These are phyloP conservation scores for Magnusiomyces tetraspermus DNA, from an alignment of 1,139 yeast genomes.

Conservation along the genomic window DNA sequence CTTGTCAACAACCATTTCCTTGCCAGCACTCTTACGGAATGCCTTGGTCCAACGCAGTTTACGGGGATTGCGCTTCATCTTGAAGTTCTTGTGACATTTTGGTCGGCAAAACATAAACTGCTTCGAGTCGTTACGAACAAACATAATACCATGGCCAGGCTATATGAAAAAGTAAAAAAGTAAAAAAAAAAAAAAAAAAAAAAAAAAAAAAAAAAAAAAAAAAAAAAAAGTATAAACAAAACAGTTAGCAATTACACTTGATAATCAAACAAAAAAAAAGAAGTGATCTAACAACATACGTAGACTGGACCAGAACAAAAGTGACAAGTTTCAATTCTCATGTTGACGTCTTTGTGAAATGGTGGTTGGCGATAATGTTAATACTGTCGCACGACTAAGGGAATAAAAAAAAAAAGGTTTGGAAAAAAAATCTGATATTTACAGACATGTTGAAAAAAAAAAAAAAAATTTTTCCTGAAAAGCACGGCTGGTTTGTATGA, in stretches of 20 bases:
- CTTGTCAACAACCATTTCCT: constrained; percentile 94
- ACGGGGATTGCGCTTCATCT: constrained; percentile 98
- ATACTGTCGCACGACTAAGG: too few relatives aligned
- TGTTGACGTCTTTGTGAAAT: constrained; percentile 23
- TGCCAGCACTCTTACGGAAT: constrained; percentile 98
- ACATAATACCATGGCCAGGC: constrained; percentile 97
- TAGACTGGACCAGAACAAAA: constrained; percentile 96
- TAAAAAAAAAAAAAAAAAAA: neutral
- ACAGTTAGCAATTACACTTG: too few relatives aligned
- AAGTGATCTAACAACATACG: too few relatives aligned
- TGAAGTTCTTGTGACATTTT: constrained; percentile 94
- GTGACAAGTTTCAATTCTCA: constrained; percentile 94
- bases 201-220: too few relatives aligned
- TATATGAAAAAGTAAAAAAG: constrained; percentile 9
- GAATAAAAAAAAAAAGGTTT: too few relatives aligned
- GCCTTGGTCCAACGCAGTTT: constrained; percentile 98
- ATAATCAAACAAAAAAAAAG: neutral
- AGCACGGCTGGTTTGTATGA: neutral
- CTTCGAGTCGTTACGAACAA: constrained; percentile 95
- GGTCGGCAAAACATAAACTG: constrained; percentile 97
- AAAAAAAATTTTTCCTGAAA: neutral
- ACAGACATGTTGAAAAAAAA: too few relatives aligned
- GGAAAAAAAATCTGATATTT: too few relatives aligned
- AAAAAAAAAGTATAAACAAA: too few relatives aligned
- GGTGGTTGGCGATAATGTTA: too few relatives aligned